phyloP scores from a whole-genome alignment of 108 stramenopile species.

The Pseudonitzschia delicatissima region DNA sequence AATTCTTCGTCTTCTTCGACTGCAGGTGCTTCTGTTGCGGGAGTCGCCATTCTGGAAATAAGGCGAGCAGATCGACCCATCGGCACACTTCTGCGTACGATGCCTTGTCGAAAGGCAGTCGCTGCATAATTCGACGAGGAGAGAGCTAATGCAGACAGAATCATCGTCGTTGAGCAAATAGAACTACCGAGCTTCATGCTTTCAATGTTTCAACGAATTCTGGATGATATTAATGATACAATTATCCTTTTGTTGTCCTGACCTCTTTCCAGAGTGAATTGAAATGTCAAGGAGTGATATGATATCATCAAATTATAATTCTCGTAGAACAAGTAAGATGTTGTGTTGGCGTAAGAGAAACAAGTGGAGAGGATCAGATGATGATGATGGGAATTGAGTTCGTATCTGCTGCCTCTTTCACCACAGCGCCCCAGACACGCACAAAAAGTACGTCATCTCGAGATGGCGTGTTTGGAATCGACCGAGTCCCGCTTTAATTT shows the following conservation, averaged over 20 bases:
- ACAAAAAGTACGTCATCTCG: conserved; percentile 8
- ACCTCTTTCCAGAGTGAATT: too few relatives aligned
- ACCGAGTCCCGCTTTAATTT: too few relatives aligned
- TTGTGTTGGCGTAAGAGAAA: too few relatives aligned
- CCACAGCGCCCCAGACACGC: background rate
- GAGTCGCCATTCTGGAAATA: background rate
- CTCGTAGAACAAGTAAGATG: too few relatives aligned
- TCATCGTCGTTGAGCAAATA: conserved; percentile 14
- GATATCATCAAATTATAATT: too few relatives aligned
- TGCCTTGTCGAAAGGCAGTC: background rate
- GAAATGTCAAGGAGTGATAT: too few relatives aligned
- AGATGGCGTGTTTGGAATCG: too few relatives aligned
- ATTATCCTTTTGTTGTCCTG: too few relatives aligned
- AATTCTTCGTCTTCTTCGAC: conserved; percentile 14
- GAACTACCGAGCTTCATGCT: conserved; percentile 15
- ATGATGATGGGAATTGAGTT: background rate
- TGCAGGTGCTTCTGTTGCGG: conserved; percentile 2
- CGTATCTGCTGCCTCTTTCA: background rate
- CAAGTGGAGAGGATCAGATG: background rate
- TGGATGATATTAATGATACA: too few relatives aligned
- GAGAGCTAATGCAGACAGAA: conserved; percentile 6
- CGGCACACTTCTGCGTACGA: background rate
- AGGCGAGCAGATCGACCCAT: background rate
- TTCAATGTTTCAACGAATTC: background rate
- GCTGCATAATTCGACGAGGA: conserved; percentile 2